Base-by-base conservation (phyloP, 78 protist species). In the Dictyostelium brefeldianum region DNA sequence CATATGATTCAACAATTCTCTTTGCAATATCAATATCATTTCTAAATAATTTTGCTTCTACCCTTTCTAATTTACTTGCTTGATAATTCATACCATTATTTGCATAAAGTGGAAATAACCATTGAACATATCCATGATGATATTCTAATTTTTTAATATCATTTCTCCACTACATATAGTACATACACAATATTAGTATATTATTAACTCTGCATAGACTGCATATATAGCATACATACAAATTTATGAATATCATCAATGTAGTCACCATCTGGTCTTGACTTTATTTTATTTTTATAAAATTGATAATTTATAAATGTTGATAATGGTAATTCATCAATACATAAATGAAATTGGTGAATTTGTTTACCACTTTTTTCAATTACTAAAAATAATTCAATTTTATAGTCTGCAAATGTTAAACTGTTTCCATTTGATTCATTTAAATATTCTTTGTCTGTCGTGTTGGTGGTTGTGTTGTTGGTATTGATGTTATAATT, bases 51-150 rank as follows among this genome's bases (percentile, higher is more conserved):
- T 74, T 22, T 4, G 80, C 59, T 25, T 74, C 80, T 2, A 12
- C 14, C 4, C 51, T 74, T 9, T 11, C 12, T 25, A 70, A 70
- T 74, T 50, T 18, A 74, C 22, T 5, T 18, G 80, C 80, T 22
- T 47, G 46, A 74, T 47, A 74, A 48, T 74, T 74, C 41, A 47
- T 43, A 22, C 80, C 80, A 74, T 74, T 74, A 50, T 41, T 47
- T 47, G 4, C 27, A 48, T 36, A 74, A 10, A 74, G 48, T 47
- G 80, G 80, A 14, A 74, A 74, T 74, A 74, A 74, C 80, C 80
- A 74, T 74, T 74, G 80, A 47, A 74, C 59, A 47, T 47, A 74
- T 10, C 80, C 80, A 47, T 74, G 80, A 48, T 74, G 80, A 18
- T 14, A 22, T 74, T 74, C 80, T 48, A 74, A 47, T n/a, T 31